phyloP scores from a whole-genome alignment of 176 grass and related monocot species.

The Triticum dicoccoides region DNA sequence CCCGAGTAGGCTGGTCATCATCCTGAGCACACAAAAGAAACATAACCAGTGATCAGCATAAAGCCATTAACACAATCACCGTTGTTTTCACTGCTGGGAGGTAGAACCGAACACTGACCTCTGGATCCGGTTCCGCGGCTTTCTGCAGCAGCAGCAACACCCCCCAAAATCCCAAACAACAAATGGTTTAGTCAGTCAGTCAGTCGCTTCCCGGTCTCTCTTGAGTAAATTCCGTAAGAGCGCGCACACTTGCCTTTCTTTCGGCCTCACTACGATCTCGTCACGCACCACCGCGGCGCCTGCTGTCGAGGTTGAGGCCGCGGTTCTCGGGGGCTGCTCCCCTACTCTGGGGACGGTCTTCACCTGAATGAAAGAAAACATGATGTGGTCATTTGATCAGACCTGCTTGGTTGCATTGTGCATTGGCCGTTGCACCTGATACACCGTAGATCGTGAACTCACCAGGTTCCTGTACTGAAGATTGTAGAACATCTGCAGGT shows the following conservation, averaged over 20 bases:
- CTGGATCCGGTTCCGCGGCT: slow-evolving; percentile 45
- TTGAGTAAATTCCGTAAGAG: slow-evolving; percentile 54
- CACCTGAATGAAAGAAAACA: slow-evolving; percentile 40
- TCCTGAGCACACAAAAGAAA: slow-evolving; percentile 36
- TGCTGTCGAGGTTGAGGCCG: neutral
- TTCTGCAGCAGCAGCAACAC: slow-evolving; percentile 43
- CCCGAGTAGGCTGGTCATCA: slow-evolving; percentile 32
- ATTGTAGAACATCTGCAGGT: slow-evolving; percentile 85
- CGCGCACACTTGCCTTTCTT: slow-evolving; percentile 59
- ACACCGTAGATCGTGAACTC: neutral
- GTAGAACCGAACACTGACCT: slow-evolving; percentile 40
- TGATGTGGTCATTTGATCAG: neutral
- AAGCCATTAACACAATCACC: neutral
- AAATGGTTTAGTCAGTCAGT: slow-evolving; percentile 41
- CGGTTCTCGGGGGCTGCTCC: slow-evolving; percentile 1
- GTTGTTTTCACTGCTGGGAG: too few species aligned
- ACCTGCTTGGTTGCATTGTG: neutral
- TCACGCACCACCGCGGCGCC: neutral
- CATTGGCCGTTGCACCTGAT: neutral
- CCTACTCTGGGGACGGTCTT: slow-evolving; percentile 31
- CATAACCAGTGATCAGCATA: neutral
- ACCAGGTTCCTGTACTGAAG: slow-evolving; percentile 83
- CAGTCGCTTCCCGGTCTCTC: slow-evolving; percentile 41
- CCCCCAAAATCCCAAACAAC: slow-evolving; percentile 16
- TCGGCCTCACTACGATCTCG: slow-evolving; percentile 11